These are phyloP conservation scores for Noccaea caerulescens DNA, from an alignment of 345 rosid genomes.

Conservation along the genomic window DNA sequence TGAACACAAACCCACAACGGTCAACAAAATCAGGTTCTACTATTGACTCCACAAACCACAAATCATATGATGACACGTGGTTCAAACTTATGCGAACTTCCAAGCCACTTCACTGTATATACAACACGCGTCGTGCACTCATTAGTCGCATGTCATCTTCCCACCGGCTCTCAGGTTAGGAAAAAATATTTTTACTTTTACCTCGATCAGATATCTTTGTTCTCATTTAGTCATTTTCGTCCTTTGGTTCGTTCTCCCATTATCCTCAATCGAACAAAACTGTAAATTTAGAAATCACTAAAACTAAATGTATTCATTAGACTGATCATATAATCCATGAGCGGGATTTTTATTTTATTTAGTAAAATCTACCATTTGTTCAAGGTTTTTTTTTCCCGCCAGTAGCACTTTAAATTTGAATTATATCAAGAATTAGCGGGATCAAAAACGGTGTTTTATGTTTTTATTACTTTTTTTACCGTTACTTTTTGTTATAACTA, in stretches of 20 bases:
- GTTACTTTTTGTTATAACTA: too few species aligned
- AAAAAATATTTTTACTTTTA: background rate
- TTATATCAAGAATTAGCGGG: too few species aligned
- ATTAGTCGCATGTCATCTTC: conserved; percentile 11
- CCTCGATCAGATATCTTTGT: background rate
- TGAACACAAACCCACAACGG: conserved; percentile 25
- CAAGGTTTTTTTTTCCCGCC: background rate
- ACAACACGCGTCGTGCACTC: background rate
- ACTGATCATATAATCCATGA: background rate
- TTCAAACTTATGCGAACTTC: background rate
- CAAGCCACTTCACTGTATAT: background rate
- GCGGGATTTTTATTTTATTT: background rate
- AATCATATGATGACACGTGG: conserved; percentile 15
- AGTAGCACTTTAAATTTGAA: background rate
- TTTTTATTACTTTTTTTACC: too few species aligned
- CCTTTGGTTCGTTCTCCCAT: too few species aligned
- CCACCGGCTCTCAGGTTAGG: background rate
- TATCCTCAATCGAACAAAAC: background rate
- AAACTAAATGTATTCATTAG: background rate
- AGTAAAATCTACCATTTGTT: background rate
- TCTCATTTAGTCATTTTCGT: too few species aligned
- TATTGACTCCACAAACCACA: conserved; percentile 28
- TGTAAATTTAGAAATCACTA: background rate
- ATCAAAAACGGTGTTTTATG: too few species aligned
- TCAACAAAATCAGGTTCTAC: conserved; percentile 39